Evolutionary conservation across 2,329 filamentous ascomycete genomes (phyloP).

Genomic region (Penicillium aurantiogriseum): DNA sequence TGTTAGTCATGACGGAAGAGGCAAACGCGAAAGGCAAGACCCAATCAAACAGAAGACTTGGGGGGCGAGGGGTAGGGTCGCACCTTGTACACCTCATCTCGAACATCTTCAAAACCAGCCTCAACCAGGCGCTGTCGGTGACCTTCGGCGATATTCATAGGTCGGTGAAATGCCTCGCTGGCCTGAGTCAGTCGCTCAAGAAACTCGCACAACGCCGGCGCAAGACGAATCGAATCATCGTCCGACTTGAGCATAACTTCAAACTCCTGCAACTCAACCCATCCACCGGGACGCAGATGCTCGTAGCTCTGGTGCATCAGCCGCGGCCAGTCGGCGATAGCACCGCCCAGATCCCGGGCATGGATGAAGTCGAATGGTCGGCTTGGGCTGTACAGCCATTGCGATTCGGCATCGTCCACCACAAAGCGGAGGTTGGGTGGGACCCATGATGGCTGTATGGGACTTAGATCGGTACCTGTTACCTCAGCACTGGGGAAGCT

Average conservation of each 20-base stretch:
- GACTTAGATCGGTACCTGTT: slow-evolving; percentile 50
- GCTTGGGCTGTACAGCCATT: slow-evolving; percentile 29
- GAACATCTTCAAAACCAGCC: slow-evolving; percentile 55
- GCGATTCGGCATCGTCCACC: slow-evolving; percentile 35
- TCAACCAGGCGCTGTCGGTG: slow-evolving; percentile 48
- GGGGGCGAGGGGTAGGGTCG: background rate
- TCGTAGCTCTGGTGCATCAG: slow-evolving; percentile 24
- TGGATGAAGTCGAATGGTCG: slow-evolving; percentile 36
- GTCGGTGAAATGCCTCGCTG: slow-evolving; percentile 34
- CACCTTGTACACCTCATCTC: slow-evolving; percentile 47
- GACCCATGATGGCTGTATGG: slow-evolving; percentile 40
- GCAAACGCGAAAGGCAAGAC: background rate
- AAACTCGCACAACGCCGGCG: slow-evolving; percentile 29
- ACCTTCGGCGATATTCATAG: slow-evolving; percentile 35
- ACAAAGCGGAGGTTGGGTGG: slow-evolving; percentile 37
- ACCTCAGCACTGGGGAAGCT: slow-evolving; percentile 41
- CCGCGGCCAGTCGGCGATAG: slow-evolving; percentile 31
- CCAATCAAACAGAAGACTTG: background rate
- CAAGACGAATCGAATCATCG: slow-evolving; percentile 29
- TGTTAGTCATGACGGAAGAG: background rate
- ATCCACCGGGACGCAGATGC: slow-evolving; percentile 51
- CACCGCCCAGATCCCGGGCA: slow-evolving; percentile 33
- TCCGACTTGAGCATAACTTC: slow-evolving; percentile 32
- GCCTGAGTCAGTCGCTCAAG: slow-evolving; percentile 28
- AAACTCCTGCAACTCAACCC: slow-evolving; percentile 49